Evolutionary conservation across 2,329 filamentous ascomycete genomes (phyloP).

Genomic region (Allantophomopsis cytisporea): DNA sequence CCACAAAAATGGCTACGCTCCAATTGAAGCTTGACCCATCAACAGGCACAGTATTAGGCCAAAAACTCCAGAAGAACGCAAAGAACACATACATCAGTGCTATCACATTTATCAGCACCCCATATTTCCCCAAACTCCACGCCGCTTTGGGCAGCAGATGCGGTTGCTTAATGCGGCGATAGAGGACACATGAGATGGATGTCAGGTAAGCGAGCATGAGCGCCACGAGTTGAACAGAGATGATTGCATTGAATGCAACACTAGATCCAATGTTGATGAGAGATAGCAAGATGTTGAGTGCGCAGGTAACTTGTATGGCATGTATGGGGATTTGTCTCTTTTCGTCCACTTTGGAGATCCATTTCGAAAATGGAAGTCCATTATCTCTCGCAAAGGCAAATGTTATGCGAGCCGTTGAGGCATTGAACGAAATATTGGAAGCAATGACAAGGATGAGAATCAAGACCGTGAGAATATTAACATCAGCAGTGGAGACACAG

Average conservation of each 20-base stretch:
- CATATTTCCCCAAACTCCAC: constrained; percentile 27
- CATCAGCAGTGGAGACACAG: constrained; percentile 25
- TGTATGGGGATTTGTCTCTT: constrained; percentile 25
- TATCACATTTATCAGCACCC: constrained; percentile 25
- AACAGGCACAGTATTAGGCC: constrained; percentile 24
- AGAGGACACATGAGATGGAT: constrained; percentile 27
- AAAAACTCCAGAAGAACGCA: constrained; percentile 33
- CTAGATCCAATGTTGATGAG: constrained; percentile 34
- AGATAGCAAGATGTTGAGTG: constrained; percentile 7
- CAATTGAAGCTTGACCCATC: constrained; percentile 31
- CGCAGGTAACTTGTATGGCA: constrained; percentile 11
- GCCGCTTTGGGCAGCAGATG: constrained; percentile 24
- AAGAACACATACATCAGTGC: constrained; percentile 27
- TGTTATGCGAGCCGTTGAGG: constrained; percentile 21
- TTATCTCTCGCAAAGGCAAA: constrained; percentile 30
- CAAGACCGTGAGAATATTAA: constrained; percentile 7
- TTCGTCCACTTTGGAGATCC: constrained; percentile 22
- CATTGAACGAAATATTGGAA: constrained; percentile 21
- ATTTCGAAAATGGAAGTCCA: constrained; percentile 24
- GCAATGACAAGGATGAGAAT: constrained; percentile 26
- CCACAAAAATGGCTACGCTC: constrained; percentile 9
- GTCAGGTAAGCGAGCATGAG: constrained; percentile 37
- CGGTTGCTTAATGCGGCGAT: constrained; percentile 21
- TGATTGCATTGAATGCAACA: constrained; percentile 36
- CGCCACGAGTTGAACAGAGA: constrained; percentile 32